Conservation (phyloP, 371 early-diverging fungal genomes). For the Dichotomocladium elegans region DNA sequence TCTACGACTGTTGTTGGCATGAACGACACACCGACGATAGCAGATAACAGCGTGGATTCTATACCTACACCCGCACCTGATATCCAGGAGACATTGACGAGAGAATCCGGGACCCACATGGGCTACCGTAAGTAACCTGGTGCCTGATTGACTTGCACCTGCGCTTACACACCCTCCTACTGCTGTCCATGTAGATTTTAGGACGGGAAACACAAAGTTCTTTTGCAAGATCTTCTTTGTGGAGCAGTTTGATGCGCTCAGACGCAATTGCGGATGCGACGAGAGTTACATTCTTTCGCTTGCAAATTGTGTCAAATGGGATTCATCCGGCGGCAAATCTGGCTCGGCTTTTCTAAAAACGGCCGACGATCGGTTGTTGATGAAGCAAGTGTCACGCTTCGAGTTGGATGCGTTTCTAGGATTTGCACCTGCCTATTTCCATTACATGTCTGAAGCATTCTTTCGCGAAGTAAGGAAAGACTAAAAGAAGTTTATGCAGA, state of each 20-base stretch:
- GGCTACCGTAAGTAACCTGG: constrained; percentile 52
- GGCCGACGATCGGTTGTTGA: constrained; percentile 84
- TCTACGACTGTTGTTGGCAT: not conserved
- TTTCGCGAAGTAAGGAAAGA: constrained; percentile 63
- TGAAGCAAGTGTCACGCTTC: constrained; percentile 87
- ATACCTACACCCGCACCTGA: not conserved
- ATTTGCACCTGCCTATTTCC: constrained; percentile 94
- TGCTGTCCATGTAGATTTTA: constrained; percentile 55
- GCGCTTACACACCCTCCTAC: too few relatives aligned
- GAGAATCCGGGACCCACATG: constrained; percentile 62
- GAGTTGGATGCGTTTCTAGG: constrained; percentile 89
- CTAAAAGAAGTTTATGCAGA: not conserved
- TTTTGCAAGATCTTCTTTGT: constrained; percentile 91
- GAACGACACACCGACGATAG: not conserved
- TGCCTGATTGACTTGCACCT: constrained; percentile 45
- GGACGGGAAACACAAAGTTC: constrained; percentile 74
- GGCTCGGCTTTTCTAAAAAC: constrained; percentile 92
- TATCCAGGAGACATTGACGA: constrained; percentile 45
- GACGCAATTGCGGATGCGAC: constrained; percentile 83
- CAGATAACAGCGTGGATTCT: constrained; percentile 46
- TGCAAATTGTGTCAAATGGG: constrained; percentile 84
- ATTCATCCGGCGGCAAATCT: constrained; percentile 89
- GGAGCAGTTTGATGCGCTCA: constrained; percentile 91
- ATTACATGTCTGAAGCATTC: constrained; percentile 85
- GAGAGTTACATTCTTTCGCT: constrained; percentile 82